Conservation (phyloP, 2,329 filamentous ascomycete genomes). For the Neonectria neomacrospora region DNA sequence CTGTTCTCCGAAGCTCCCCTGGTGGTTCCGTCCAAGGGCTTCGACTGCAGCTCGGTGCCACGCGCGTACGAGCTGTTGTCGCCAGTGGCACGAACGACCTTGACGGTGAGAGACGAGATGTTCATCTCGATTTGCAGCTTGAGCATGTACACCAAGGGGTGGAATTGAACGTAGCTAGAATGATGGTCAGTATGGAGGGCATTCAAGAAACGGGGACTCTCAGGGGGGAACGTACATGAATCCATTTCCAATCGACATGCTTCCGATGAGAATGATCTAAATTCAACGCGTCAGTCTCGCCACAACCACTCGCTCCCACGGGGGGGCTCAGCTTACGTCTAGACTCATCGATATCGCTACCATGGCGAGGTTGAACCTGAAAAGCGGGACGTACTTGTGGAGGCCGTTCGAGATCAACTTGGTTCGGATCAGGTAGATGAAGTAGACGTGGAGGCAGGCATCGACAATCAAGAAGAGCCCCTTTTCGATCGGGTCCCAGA, state of each 20-base stretch:
- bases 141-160: constrained; percentile 42
- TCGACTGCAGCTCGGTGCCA: constrained; percentile 35
- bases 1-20: not conserved
- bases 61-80: constrained; percentile 34
- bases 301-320: not conserved
- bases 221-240: constrained; percentile 33
- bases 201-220: not conserved
- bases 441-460: constrained; percentile 66
- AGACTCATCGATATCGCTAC: constrained; percentile 59
- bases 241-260: constrained; percentile 26
- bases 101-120: constrained; percentile 38
- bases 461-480: constrained; percentile 23
- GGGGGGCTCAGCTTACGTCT: constrained; percentile 59
- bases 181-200: not conserved
- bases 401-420: constrained; percentile 78
- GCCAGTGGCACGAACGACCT: constrained; percentile 39
- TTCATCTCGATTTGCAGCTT: constrained; percentile 43
- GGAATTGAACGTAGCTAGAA: constrained; percentile 40
- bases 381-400: constrained; percentile 60
- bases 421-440: constrained; percentile 68
- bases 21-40: not conserved
- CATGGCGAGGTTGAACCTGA: constrained; percentile 23
- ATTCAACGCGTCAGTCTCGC: not conserved
- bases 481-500: constrained; percentile 26
- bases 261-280: constrained; percentile 37